Evolutionary conservation across 768 basidiomycete species (phyloP).

Genomic region (Heimioporus sp.): DNA sequence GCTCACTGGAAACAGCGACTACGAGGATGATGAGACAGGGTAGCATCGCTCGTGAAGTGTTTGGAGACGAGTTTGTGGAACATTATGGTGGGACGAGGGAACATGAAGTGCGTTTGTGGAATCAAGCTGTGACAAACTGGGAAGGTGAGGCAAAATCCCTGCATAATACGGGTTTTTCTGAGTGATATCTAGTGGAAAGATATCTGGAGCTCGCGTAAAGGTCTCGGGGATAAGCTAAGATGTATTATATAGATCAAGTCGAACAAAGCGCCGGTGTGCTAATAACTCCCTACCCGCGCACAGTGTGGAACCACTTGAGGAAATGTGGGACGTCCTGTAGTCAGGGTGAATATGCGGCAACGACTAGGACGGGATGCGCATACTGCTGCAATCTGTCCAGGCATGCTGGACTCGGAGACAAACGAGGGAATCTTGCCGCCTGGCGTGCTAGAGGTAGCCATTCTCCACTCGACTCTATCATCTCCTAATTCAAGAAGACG

Average conservation of each 20-base stretch:
- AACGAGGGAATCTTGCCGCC: conserved; percentile 69
- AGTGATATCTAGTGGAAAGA: conserved; percentile 60
- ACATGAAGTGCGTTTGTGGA: conserved; percentile 85
- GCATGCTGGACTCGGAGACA: conserved; percentile 58
- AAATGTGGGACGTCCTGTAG: conserved; percentile 71
- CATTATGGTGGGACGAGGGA: conserved; percentile 95
- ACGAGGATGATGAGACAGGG: conserved; percentile 70
- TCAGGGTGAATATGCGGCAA: conserved; percentile 2
- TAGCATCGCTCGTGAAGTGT: conserved; percentile 83
- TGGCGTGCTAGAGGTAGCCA: conserved; percentile 74
- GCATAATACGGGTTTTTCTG: conserved; percentile 2
- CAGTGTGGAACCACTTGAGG: conserved; percentile 57
- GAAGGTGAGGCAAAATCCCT: conserved; percentile 59
- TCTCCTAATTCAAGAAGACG: conserved; percentile 57
- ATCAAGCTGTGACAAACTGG: conserved; percentile 90
- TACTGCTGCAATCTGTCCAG: conserved; percentile 63
- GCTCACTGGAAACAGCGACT: conserved; percentile 78
- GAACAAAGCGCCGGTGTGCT: not conserved
- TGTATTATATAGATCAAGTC: not conserved
- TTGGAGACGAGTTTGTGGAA: conserved; percentile 90
- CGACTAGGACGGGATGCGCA: not conserved
- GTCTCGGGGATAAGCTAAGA: not conserved
- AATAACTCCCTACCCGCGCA: conserved; percentile 19
- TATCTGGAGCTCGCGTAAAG: conserved; percentile 77
- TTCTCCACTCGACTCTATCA: conserved; percentile 72